phyloP scores from a whole-genome alignment of 148 eudicot species.

The Drosera capensis region DNA sequence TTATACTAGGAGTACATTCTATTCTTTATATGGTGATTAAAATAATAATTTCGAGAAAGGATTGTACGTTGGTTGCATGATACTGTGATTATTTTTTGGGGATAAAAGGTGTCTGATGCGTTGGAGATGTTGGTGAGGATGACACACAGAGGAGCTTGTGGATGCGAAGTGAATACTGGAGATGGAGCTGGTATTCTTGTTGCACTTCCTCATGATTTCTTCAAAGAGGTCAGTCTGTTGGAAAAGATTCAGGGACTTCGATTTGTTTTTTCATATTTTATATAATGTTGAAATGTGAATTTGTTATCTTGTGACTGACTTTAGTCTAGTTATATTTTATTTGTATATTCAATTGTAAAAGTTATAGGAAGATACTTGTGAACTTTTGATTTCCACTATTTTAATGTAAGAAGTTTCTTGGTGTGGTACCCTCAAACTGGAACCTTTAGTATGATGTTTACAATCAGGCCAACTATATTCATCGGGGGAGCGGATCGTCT shows the following conservation, averaged over 20 bases:
- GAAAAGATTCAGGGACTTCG: neutral
- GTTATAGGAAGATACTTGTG: no score
- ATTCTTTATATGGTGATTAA: neutral
- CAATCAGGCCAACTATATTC: no score
- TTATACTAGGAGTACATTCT: no score
- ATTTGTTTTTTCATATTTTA: no score
- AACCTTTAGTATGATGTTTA: no score
- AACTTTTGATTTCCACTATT: no score
- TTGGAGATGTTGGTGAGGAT: conserved; percentile 92
- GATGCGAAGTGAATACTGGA: conserved; percentile 92
- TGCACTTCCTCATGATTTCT: conserved; percentile 84
- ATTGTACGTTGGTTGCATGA: neutral
- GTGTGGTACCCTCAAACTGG: no score
- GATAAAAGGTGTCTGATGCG: conserved; percentile 68
- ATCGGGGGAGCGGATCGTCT: no score
- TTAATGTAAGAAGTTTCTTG: no score
- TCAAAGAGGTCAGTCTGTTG: conserved; percentile 39
- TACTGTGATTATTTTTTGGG: neutral
- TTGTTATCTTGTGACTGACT: no score
- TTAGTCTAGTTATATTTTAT: no score
- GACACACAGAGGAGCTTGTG: conserved; percentile 99
- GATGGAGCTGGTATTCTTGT: conserved; percentile 99
- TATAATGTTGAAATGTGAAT: neutral
- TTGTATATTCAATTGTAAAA: no score
- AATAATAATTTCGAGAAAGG: neutral